These are phyloP conservation scores for Capniomyces stellatus DNA, from an alignment of 371 early-diverging fungal species.

Conservation along the genomic window DNA sequence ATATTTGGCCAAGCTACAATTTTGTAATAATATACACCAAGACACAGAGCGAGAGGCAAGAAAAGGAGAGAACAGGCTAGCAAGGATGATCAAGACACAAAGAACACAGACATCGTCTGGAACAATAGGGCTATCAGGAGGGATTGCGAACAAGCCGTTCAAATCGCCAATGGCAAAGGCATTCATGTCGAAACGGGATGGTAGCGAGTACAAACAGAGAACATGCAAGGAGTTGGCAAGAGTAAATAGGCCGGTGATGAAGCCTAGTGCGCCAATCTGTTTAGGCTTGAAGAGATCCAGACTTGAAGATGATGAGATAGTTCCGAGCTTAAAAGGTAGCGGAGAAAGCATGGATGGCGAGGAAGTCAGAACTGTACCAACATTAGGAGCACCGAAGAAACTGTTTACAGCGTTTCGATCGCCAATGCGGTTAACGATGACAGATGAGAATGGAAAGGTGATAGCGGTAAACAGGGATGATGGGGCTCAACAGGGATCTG, in stretches of 20 bases:
- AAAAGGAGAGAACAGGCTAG: neutral
- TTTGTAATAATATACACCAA: neutral
- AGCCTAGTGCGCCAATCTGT: neutral
- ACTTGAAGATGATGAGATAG: neutral
- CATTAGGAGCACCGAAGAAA: slow-evolving; percentile 6
- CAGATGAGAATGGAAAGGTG: neutral
- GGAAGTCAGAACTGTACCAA: neutral
- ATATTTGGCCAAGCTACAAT: too few relatives aligned
- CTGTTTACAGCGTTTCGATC: slow-evolving; percentile 25
- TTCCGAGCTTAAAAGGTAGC: neutral
- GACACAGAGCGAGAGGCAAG: neutral
- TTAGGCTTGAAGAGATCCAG: slow-evolving; percentile 1
- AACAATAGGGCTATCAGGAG: neutral
- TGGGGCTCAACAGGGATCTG: neutral
- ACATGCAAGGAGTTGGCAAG: neutral
- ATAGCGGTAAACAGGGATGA: slow-evolving; percentile 1
- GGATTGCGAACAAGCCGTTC: neutral
- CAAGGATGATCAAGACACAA: slow-evolving; percentile 2
- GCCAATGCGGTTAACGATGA: slow-evolving; percentile 11
- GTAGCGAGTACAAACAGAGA: neutral
- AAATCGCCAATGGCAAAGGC: neutral
- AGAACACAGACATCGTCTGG: neutral
- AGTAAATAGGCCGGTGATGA: neutral
- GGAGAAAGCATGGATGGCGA: neutral
- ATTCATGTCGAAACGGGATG: neutral